A percentile compares a stretch with the other conserved stretches of the same genome.
Evolutionary conservation across 352 stramenopile species (phyloP).

Genomic region (Globisporangium acanthophoron): DNA sequence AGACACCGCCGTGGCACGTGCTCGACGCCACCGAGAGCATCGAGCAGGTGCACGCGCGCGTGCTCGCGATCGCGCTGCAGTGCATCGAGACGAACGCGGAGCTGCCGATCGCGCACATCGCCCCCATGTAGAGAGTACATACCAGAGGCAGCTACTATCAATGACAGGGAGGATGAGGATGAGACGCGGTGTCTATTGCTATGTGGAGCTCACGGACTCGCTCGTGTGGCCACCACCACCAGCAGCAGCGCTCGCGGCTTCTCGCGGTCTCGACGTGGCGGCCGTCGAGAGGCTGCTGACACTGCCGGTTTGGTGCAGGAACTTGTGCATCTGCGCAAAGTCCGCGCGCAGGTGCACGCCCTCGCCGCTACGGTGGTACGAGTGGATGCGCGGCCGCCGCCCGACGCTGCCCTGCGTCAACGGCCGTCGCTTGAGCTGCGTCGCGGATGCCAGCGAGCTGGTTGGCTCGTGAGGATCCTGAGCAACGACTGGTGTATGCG

Average conservation of each 20-base stretch:
- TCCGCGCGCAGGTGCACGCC: conserved; percentile 21
- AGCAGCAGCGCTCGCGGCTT: neutral
- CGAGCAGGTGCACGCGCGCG: conserved; percentile 60
- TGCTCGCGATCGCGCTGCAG: conserved; percentile 46
- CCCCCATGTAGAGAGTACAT: conserved; percentile 7
- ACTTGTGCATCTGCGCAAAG: conserved; percentile 67
- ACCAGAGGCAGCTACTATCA: no score
- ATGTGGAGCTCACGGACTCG: conserved; percentile 3
- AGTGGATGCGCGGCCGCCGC: conserved; percentile 26
- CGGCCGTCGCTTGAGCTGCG: conserved; percentile 27
- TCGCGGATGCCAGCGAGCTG: neutral
- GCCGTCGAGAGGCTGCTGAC: neutral
- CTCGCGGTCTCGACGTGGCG: neutral
- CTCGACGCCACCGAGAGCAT: conserved; percentile 76
- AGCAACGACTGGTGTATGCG: neutral
- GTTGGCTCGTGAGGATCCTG: neutral
- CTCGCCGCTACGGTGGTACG: conserved; percentile 18
- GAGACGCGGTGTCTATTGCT: neutral
- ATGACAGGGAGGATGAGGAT: neutral
- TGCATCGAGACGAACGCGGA: conserved; percentile 29
- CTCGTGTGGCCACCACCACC: neutral
- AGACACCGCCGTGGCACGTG: conserved; percentile 59
- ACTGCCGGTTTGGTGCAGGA: conserved; percentile 46
- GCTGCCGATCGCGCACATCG: conserved; percentile 35
- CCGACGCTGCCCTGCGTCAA: conserved; percentile 35